Base-by-base conservation (phyloP, 148 eudicot genomes). In the Chenopodium berlandieri region DNA sequence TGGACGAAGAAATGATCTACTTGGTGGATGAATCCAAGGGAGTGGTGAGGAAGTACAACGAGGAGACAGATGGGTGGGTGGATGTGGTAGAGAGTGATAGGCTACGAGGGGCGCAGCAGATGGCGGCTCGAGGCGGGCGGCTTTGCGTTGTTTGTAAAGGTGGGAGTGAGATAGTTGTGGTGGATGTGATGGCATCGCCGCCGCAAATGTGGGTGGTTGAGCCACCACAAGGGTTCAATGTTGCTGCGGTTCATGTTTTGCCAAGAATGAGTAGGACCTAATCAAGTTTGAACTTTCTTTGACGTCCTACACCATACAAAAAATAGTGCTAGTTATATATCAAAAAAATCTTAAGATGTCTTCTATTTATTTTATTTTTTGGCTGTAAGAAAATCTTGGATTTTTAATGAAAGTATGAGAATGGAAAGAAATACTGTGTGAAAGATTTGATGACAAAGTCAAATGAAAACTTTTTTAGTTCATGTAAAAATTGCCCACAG, bases 11-110 rank as follows among this genome's bases (percentile, higher is more conserved):
- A 46, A 80, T 32, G 4, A 81, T 95, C 0, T 93, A 81, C 58
- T 77, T 80, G 75, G 94, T 95, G 75, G 93, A 95, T 54, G 90
- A 89, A 70, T 60, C 81, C 0, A 92, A 86, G 62, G 98, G 97
- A 10, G 82, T 72, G 22, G 72, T 95, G 74, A 90, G 75, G 22
- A 88, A 72, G 69, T 93, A 93, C 65, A 89, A 85, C 47, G 82
- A 84, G 31, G 86, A 17, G 17, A 46, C 34, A 17, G 95, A 91
- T 50, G 6, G 34, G 48, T 95, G 98, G 97, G 90, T 83, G 64
- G 89, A 79, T 63, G 64, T 93, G 1, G 1, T 88, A 54, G 86
- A 81, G 63, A 70, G 30, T 46, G 87, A 84, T 82, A 77, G 37
- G 83, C 76, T 94, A 0, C 84, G 79, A 23, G 95, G 94, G 40